phyloP scores from a whole-genome alignment of 106 monocot genomes.

The Phalaenopsis aphrodite region DNA sequence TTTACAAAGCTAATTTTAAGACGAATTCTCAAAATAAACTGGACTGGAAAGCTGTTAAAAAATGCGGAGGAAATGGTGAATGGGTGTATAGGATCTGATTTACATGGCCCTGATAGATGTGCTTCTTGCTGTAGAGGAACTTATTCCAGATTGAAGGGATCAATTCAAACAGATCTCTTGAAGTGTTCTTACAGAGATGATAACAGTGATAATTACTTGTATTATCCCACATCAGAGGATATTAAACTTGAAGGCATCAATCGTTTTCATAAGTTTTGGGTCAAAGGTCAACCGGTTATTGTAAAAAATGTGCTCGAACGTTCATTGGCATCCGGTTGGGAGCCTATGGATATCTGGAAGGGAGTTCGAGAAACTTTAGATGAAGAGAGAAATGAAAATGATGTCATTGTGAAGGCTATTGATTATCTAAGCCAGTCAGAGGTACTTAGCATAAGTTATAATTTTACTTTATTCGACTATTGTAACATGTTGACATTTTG shows the following conservation, averaged over 20 bases:
- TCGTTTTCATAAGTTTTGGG: slow-evolving; percentile 77
- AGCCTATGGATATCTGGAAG: slow-evolving; percentile 71
- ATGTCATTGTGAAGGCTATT: slow-evolving; percentile 45
- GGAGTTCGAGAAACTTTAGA: slow-evolving; percentile 61
- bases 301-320: slow-evolving; percentile 56
- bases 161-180: slow-evolving; percentile 11
- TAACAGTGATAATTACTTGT: slow-evolving; percentile 39
- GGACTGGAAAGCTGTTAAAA: slow-evolving; percentile 81
- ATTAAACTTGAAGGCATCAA: slow-evolving; percentile 45
- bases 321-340: slow-evolving; percentile 66
- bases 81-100: slow-evolving; percentile 62
- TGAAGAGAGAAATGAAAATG: slow-evolving; percentile 37
- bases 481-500: not conserved
- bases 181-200: slow-evolving; percentile 36
- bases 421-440: slow-evolving; percentile 60
- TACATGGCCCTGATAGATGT: slow-evolving; percentile 21
- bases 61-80: slow-evolving; percentile 91
- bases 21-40: slow-evolving; percentile 91
- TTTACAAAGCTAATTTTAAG: slow-evolving; percentile 53
- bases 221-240: slow-evolving; percentile 50
- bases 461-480: not conserved
- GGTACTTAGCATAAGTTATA: slow-evolving; percentile 26
- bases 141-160: slow-evolving; percentile 11
- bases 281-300: slow-evolving; percentile 70
- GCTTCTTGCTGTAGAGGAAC: slow-evolving; percentile 17